Evolutionary conservation across 2,329 filamentous ascomycete genomes (phyloP), one percentile per base, ranked within the genome.

Genomic region (Sclerotinia spermophila): DNA sequence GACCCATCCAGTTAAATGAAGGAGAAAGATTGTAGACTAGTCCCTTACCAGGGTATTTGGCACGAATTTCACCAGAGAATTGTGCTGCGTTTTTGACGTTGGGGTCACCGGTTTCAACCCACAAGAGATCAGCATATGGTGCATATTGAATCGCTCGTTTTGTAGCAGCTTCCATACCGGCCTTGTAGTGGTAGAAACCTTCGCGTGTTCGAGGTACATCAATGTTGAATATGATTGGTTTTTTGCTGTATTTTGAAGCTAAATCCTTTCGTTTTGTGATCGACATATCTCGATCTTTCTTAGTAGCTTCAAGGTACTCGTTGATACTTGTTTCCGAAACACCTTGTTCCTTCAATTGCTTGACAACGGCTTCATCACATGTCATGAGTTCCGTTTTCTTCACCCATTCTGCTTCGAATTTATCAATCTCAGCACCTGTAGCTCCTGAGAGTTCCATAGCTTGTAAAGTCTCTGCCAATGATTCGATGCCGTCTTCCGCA

Each of bases 1-100:
- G 94, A 17, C 89, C 89, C 89, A 96, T 96, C 96, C 96, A 99
- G 85, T 99, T 98, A 86, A 99, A 99, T 13, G 93, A 97, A 1
- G 96, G 96, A 6, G 91, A 94, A 2, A 99, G 87, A 83, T 99
- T 99, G 84, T 99, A 99, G 0, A 98, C 95, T 35, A 99, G 87
- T 48, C 92, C 92, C 86, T 98, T 98, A 72, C 88, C 89, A 0
- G 94, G 93, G 77, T 88, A 84, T 5, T 82, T 84, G 0, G 83
- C 82, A 69, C 92, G 89, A 72, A 99, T 96, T 60, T 93, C 87
- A 17, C 87, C 86, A 19, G 92, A 92, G 67, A 99, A 93, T 66
- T 86, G 84, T 5, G 86, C 84, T 0, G 93, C 93, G 45, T 96
- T 92, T 66, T 87, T 81, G 17, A 98, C 93, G 75, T 89, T 90